phyloP scores from a whole-genome alignment of 108 stramenopile species.

The Seminavis robusta region DNA sequence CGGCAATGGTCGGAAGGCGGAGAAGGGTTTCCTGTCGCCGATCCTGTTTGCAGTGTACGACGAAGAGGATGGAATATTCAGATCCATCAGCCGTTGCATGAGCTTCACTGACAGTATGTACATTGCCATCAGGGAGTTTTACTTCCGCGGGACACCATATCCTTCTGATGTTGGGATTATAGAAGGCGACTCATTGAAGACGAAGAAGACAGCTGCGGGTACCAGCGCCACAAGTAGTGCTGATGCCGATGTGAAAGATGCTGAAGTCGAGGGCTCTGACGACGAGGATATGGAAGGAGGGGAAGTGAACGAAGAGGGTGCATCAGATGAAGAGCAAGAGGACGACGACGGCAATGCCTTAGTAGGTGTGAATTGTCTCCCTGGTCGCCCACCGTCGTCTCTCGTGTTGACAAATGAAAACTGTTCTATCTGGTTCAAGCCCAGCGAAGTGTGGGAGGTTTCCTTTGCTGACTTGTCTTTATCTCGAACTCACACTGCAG shows the following conservation, averaged over 20 bases:
- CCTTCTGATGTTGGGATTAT: conserved; percentile 11
- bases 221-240: neutral
- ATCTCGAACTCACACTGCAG: conserved; percentile 60
- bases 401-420: conserved; percentile 40
- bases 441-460: conserved; percentile 84
- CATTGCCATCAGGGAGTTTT: conserved; percentile 41
- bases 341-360: neutral
- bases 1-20: conserved; percentile 74
- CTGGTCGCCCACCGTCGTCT: conserved; percentile 34
- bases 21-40: conserved; percentile 56
- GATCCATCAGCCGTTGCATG: conserved; percentile 69
- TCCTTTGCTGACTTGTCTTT: conserved; percentile 78
- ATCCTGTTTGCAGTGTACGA: conserved; percentile 87
- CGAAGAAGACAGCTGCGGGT: neutral
- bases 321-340: neutral
- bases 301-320: conserved; percentile 10
- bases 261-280: conserved; percentile 1
- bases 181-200: too few relatives aligned
- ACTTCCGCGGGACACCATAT: conserved; percentile 42
- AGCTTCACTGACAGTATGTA: conserved; percentile 58
- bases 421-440: conserved; percentile 71
- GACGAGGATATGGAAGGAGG: conserved; percentile 24
- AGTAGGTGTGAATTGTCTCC: conserved; percentile 34
- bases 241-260: neutral
- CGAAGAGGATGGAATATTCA: conserved; percentile 66